Conservation (phyloP, 495 filamentous ascomycete genomes). For the Annulohypoxylon moriforme region DNA sequence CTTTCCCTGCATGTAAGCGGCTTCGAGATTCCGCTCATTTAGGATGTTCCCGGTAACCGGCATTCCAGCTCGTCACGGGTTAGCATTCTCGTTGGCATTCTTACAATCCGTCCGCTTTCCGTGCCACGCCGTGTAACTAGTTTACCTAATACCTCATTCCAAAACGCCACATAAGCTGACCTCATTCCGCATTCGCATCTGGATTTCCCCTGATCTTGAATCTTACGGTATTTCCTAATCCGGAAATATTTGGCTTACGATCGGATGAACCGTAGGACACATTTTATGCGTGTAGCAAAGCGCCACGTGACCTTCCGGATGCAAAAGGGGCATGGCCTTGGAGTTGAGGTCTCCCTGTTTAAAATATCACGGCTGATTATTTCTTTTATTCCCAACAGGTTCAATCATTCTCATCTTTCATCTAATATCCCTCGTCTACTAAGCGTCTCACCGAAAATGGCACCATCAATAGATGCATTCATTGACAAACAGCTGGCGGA, state of each 20-base stretch:
- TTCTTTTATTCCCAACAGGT: constrained; percentile 8
- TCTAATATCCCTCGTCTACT: not conserved
- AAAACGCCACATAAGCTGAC: not conserved
- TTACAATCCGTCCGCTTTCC: not conserved
- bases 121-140: not conserved
- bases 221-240: not conserved
- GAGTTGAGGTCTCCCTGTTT: not conserved
- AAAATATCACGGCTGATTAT: constrained; percentile 8
- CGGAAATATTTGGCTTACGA: not conserved
- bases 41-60: not conserved
- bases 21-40: not conserved
- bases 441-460: constrained; percentile 12
- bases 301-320: not conserved
- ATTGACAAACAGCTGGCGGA: constrained; percentile 25
- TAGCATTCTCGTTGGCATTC: not conserved
- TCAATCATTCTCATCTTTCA: not conserved
- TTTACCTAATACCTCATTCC: not conserved
- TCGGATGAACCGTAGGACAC: not conserved
- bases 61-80: not conserved
- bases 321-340: not conserved
- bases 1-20: not conserved
- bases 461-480: constrained; percentile 31
- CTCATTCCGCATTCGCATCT: not conserved
- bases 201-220: not conserved
- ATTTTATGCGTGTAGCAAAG: not conserved